Conservation (phyloP, 768 basidiomycete species). For the Phylloporus scabripes region DNA sequence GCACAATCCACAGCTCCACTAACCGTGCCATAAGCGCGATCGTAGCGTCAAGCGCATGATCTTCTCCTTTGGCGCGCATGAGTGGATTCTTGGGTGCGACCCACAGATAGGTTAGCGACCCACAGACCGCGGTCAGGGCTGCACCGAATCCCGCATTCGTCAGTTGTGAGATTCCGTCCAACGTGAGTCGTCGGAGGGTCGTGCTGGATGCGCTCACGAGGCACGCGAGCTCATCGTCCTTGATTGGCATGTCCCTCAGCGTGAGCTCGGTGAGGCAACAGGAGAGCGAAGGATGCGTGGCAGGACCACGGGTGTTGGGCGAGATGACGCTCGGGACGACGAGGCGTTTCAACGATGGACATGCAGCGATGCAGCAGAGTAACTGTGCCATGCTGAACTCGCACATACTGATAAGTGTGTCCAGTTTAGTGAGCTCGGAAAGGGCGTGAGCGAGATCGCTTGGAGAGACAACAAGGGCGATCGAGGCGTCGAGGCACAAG, state of each 20-base stretch:
- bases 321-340: not conserved
- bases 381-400: conserved; percentile 2
- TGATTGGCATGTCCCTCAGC: not conserved
- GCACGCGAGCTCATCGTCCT: conserved; percentile 10
- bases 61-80: not conserved
- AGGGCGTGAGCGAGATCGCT: conserved; percentile 1
- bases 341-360: conserved; percentile 7
- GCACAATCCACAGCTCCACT: not conserved
- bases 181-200: conserved; percentile 6
- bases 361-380: conserved; percentile 3
- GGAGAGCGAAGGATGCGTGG: not conserved
- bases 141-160: conserved; percentile 5
- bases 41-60: conserved; percentile 5
- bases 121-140: not conserved
- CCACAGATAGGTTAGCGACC: not conserved
- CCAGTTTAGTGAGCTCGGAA: not conserved
- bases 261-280: conserved; percentile 2
- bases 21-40: conserved; percentile 6
- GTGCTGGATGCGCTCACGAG: conserved; percentile 3
- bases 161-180: not conserved
- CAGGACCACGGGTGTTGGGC: not conserved
- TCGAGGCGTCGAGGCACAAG: not conserved
- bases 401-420: not conserved
- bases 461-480: not conserved
- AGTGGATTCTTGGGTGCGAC: not conserved